Percentiles rank a stretch among this genome's conserved stretches.
Evolutionary conservation across 495 filamentous ascomycete genomes (phyloP).

Genomic region (Penicillium argentinense): DNA sequence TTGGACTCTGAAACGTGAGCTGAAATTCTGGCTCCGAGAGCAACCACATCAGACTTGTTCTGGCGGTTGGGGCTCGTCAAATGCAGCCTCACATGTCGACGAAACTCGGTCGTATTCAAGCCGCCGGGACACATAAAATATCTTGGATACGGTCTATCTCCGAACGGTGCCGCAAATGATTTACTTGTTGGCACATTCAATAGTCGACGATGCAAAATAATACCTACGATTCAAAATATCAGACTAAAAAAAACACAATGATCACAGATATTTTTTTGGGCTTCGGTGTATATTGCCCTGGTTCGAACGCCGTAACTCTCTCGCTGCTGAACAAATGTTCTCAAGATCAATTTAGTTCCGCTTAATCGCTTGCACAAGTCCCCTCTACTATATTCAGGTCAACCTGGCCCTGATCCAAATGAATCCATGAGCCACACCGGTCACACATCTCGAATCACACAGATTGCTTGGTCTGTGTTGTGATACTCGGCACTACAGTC

Average conservation of each 20-base stretch:
- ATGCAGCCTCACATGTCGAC: too few relatives aligned
- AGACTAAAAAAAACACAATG: constrained; percentile 5
- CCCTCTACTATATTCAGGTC: neutral
- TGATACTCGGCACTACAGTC: constrained; percentile 19
- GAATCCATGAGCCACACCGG: neutral
- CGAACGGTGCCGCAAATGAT: too few relatives aligned
- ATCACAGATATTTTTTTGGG: constrained; percentile 1
- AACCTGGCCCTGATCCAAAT: neutral
- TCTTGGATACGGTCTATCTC: too few relatives aligned
- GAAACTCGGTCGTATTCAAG: too few relatives aligned
- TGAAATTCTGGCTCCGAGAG: too few relatives aligned
- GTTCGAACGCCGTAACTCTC: constrained; percentile 31
- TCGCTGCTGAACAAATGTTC: constrained; percentile 20
- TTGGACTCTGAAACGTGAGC: too few relatives aligned
- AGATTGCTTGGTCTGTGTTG: constrained; percentile 22
- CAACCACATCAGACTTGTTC: too few relatives aligned
- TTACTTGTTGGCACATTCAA: too few relatives aligned
- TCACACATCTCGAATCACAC: constrained; percentile 15
- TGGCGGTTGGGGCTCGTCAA: too few relatives aligned
- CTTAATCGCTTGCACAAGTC: constrained; percentile 14
- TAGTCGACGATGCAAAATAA: too few relatives aligned
- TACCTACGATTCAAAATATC: too few relatives aligned
- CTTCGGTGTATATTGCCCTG: neutral
- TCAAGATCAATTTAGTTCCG: constrained; percentile 18
- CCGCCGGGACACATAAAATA: too few relatives aligned